Evolutionary conservation across 192 early-diverging fungal genomes (phyloP).

Genomic region (Obelidium mucronatum): DNA sequence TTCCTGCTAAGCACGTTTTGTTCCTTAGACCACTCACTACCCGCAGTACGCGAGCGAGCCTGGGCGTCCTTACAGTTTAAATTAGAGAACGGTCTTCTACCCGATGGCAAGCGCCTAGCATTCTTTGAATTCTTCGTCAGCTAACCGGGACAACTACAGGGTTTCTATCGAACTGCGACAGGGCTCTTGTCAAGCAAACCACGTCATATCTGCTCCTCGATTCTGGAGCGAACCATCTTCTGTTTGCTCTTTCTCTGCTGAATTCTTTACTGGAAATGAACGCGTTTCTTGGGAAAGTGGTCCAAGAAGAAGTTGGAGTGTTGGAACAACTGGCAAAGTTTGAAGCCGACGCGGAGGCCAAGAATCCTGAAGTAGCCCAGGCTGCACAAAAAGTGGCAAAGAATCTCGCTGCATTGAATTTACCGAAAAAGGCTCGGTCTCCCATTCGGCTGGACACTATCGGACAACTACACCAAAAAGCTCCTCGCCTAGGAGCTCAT

Average conservation of each 20-base stretch:
- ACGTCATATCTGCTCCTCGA: too few relatives aligned
- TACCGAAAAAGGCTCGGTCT: too few relatives aligned
- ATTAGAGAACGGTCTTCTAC: constrained; percentile 8
- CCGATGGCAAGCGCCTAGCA: not conserved
- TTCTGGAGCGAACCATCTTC: not conserved
- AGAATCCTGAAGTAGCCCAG: not conserved
- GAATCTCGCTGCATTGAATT: too few relatives aligned
- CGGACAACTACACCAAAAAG: not conserved
- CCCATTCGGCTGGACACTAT: too few relatives aligned
- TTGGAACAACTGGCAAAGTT: too few relatives aligned
- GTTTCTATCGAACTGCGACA: not conserved
- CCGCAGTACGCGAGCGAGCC: constrained; percentile 2
- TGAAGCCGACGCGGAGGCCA: not conserved
- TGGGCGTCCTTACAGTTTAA: constrained; percentile 23
- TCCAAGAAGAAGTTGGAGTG: too few relatives aligned
- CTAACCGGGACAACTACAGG: not conserved
- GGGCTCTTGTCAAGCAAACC: too few relatives aligned
- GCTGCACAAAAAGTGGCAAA: too few relatives aligned
- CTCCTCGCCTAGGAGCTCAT: too few relatives aligned
- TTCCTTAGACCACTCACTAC: not conserved
- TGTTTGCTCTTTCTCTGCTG: too few relatives aligned
- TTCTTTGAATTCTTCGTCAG: not conserved
- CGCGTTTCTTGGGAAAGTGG: not conserved
- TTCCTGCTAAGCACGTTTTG: too few relatives aligned
- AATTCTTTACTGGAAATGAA: not conserved